A percentile compares a stretch with the other conserved stretches of the same genome.
phyloP scores from a whole-genome alignment of 805 yeast genomes.

The Metschnikowia anglica region DNA sequence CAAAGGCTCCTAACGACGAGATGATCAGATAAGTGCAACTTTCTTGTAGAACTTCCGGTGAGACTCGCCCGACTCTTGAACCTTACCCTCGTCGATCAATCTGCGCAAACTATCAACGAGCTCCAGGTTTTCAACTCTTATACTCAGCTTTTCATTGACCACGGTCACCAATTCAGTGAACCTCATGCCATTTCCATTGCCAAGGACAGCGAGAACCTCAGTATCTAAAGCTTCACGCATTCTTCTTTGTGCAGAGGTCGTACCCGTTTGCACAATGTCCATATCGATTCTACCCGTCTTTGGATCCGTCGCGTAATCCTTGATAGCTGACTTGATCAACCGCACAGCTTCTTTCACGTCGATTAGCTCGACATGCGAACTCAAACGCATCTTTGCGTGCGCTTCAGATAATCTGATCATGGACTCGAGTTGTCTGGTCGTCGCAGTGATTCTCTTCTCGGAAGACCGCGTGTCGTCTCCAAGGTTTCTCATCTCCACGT shows the following conservation, averaged over 20 bases:
- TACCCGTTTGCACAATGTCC: constrained; percentile 96
- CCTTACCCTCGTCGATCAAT: constrained; percentile 67
- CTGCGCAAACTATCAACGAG: constrained; percentile 65
- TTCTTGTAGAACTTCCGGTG: constrained; percentile 56
- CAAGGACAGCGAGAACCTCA: constrained; percentile 56
- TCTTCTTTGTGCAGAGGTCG: constrained; percentile 80
- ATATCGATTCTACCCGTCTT: constrained; percentile 94
- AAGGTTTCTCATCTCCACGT: constrained; percentile 89
- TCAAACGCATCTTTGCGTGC: constrained; percentile 92
- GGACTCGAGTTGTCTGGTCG: constrained; percentile 94
- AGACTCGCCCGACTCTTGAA: constrained; percentile 71
- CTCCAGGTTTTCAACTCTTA: constrained; percentile 68
- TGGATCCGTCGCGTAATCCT: constrained; percentile 98
- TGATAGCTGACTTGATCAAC: constrained; percentile 87
- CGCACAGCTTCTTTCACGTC: constrained; percentile 95
- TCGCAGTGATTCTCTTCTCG: constrained; percentile 93
- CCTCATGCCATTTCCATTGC: constrained; percentile 48
- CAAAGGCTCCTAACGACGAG: neutral
- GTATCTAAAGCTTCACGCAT: constrained; percentile 69
- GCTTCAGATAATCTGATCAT: constrained; percentile 95
- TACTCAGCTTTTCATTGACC: constrained; percentile 64
- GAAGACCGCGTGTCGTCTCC: constrained; percentile 88
- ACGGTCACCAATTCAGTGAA: constrained; percentile 58
- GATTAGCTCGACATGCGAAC: constrained; percentile 62
- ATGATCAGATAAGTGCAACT: constrained; percentile 20